Evolutionary conservation across 2,329 filamentous ascomycete genomes (phyloP), one percentile per base, ranked within the genome.

Genomic region (Calonectria pauciramosa): DNA sequence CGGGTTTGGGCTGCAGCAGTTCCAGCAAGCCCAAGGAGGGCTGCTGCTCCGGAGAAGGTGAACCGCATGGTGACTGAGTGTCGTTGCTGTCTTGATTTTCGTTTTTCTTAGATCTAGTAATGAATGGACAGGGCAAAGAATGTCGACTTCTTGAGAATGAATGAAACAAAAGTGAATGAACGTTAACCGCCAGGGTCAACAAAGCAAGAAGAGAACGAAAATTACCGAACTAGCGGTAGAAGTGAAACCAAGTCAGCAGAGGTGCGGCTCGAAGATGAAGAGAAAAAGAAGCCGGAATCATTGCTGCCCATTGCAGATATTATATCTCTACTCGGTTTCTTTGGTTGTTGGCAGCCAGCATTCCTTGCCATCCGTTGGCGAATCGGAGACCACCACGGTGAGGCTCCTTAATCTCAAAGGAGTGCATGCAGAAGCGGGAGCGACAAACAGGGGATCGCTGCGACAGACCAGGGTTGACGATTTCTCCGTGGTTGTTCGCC

Each of bases 1-100:
- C 13, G 79, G n/a, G 2, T 68, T 32, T 80, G 77, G 38, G 80
- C 80, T 2, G 74, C 52, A 0, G 75, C 54, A 13, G 80, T 76
- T 28, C 71, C 74, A 60, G 75, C 79, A 0, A 81, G 73, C 30
- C 80, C 80, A 3, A 81, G 54, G 4, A 81, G 78, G 76, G 77
- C 77, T 32, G 73, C 73, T 65, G 71, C 23, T 16, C 36, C 59
- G 0, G 73, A 76, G 41, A 80, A 23, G 1, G 41, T 70, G 70
- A 69, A 80, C 47, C 71, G 79, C 79, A 80, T 80, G 20, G 23
- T 65, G 34, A 63, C 1, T 44, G 23, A 23, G 38, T 32, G n/a
- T 20, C 16, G 34, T 47, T 66, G 16, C 51, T 16, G 20, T 47
- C 16, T 32, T 28, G 47, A 32, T 54, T 59, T n/a, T 30, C 28